Percentiles rank a stretch among this genome's conserved stretches.
phyloP scores from a whole-genome alignment of 2,329 filamentous ascomycete genomes.

The Cytospora leucostoma region DNA sequence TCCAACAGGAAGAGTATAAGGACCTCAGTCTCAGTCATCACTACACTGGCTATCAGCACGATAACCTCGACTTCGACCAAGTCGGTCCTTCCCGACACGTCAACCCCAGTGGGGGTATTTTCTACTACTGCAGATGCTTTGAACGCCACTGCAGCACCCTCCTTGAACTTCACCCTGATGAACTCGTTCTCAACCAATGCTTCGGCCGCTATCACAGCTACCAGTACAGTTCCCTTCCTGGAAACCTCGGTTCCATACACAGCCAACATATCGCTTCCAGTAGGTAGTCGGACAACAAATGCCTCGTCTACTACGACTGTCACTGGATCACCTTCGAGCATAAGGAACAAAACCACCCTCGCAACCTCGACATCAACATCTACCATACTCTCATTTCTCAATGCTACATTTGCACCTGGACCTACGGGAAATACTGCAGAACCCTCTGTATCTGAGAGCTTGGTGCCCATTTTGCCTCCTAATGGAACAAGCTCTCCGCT shows the following conservation, averaged over 20 bases:
- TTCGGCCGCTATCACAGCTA: background rate
- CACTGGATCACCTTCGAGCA: background rate
- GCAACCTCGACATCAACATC: background rate
- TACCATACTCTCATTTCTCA: conserved; percentile 7
- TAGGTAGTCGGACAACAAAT: background rate
- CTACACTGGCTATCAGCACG: conserved; percentile 1
- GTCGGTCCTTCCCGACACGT: background rate
- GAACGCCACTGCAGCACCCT: background rate
- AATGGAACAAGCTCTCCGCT: background rate
- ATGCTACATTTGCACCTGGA: background rate
- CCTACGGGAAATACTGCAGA: background rate
- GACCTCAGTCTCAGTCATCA: background rate
- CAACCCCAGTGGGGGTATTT: background rate
- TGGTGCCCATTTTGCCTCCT: background rate
- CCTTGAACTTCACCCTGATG: conserved; percentile 4
- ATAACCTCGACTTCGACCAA: conserved; percentile 6
- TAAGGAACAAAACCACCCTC: background rate
- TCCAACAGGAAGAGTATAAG: background rate
- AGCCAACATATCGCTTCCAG: background rate
- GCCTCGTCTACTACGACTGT: background rate
- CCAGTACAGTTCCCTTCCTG: background rate
- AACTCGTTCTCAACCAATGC: conserved; percentile 9
- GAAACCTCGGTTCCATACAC: background rate
- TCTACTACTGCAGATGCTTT: conserved; percentile 2
- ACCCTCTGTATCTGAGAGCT: background rate